Evolutionary conservation across 2,329 filamentous ascomycete species (phyloP), one percentile per base, ranked within the genome.

Genomic region (Lasiodiplodia citricola): DNA sequence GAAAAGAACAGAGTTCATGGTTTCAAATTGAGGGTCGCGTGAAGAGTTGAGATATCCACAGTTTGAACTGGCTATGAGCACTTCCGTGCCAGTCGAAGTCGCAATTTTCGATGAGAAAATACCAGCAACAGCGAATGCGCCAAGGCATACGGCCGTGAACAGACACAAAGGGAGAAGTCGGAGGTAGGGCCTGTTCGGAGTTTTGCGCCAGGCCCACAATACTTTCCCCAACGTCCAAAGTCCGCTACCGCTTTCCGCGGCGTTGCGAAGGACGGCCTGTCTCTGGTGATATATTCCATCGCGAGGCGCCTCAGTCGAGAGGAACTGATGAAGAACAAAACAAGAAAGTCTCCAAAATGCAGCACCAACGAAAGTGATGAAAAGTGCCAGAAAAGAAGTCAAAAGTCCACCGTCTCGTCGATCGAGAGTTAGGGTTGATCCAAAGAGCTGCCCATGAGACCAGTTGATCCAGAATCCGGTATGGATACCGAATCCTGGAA

Each of bases 381-480:
- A 80, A 11, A 77, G 73, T 21, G 79, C 77, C 0, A 78, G 31
- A 67, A 79, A 80, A 2, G 77, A 76, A 31, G 78, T 75, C 18
- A 80, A 67, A 1, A 80, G 62, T 18, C 71, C 75, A 3, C 75
- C 80, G 57, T 78, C 70, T 2, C 69, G 65, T 6, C 70, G 70
- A 0, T 16, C n/a, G 16, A 44, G 41, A 6, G 41, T 44, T 1
- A 44, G 6, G 41, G 16, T 44, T 68, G 73, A 0, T 79, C 80
- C 79, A 2, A 72, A 47, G 5, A 79, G 68, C 3, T 68, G 66
- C 3, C 79, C 78, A 35, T 74, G 68, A 8, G 74, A 75, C 75
- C 74, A 79, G 64, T 80, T 75, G 1, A 71, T 78, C 78, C 78
- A 79, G 25, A 74, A 16, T 11, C 77, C 78, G 14, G 73, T 62